Conservation (phyloP, 1,139 yeast genomes). For the Candida tropicalis region DNA sequence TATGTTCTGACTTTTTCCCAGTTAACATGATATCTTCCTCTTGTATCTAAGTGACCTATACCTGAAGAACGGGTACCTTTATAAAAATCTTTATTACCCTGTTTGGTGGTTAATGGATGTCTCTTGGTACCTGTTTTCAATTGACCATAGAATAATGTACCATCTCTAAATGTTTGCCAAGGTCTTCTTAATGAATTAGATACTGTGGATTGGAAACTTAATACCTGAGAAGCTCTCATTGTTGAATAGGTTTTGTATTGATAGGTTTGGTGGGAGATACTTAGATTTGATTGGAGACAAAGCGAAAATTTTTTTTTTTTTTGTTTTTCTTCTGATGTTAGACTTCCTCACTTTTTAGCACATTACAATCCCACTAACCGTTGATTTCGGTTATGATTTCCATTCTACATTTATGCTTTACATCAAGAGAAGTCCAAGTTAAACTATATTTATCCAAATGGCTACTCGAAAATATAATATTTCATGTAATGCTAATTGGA, state of each 20-base stretch:
- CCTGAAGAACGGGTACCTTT: constrained; percentile 97
- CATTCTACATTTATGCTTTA: too few relatives aligned
- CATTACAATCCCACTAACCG: too few relatives aligned
- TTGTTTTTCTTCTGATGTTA: too few relatives aligned
- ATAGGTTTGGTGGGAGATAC: too few relatives aligned
- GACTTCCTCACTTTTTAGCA: too few relatives aligned
- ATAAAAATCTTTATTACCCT: constrained; percentile 91
- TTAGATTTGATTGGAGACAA: too few relatives aligned
- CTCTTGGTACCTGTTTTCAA: constrained; percentile 82
- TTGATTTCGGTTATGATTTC: too few relatives aligned
- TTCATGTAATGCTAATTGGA: too few relatives aligned
- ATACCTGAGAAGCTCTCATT: constrained; percentile 59
- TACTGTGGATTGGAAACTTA: constrained; percentile 57
- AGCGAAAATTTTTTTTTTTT: not conserved
- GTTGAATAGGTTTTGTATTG: constrained; percentile 8
- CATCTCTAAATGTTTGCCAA: constrained; percentile 85
- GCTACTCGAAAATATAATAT: too few relatives aligned
- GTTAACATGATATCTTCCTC: constrained; percentile 75
- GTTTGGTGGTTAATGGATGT: constrained; percentile 84
- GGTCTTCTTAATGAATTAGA: constrained; percentile 68
- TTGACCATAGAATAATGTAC: constrained; percentile 79
- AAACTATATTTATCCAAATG: too few relatives aligned
- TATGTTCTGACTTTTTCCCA: constrained; percentile 90
- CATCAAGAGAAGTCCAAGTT: too few relatives aligned
- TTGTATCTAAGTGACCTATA: constrained; percentile 75